Percentiles rank a stretch among this genome's conserved stretches.
Conservation (phyloP, 192 early-diverging fungal species). For the Rhizophagus sp. region DNA sequence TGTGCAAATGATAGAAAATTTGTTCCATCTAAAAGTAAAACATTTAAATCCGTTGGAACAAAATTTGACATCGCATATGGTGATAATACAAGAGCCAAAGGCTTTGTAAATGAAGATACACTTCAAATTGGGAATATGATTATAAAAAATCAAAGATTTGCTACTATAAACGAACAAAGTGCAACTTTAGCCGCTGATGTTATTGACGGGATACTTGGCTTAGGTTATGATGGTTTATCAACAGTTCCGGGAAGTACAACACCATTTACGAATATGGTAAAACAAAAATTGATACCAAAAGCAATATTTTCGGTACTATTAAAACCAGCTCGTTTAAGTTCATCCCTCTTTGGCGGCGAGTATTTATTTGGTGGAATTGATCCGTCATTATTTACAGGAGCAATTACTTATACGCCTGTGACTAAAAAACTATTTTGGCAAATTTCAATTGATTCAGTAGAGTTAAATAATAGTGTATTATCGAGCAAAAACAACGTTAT, state of each 20-base stretch:
- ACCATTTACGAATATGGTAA: too few species aligned
- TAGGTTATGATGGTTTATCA: neutral
- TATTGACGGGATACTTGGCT: too few species aligned
- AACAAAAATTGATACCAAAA: too few species aligned
- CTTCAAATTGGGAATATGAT: conserved; percentile 53
- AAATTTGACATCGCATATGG: conserved; percentile 65
- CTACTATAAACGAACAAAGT: too few species aligned
- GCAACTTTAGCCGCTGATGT: too few species aligned
- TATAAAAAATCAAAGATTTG: conserved; percentile 36
- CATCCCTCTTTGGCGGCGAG: too few species aligned
- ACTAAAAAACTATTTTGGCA: conserved; percentile 60
- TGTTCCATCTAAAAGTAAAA: conserved; percentile 46
- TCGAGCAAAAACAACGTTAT: too few species aligned
- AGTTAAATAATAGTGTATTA: conserved; percentile 34
- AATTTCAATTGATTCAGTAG: conserved; percentile 51
- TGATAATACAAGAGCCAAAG: conserved; percentile 55
- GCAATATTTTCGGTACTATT: too few species aligned
- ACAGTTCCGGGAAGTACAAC: too few species aligned
- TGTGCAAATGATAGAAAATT: conserved; percentile 53
- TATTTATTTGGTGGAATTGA: conserved; percentile 46
- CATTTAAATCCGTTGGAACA: conserved; percentile 57
- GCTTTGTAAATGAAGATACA: conserved; percentile 50
- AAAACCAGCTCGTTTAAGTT: too few species aligned
- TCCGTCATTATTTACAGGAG: conserved; percentile 46
- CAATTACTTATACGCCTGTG: conserved; percentile 58